Percentiles rank a stretch among this genome's conserved stretches.
Evolutionary conservation across 257 asterid species (phyloP).

Genomic region (Handroanthus guayacan): DNA sequence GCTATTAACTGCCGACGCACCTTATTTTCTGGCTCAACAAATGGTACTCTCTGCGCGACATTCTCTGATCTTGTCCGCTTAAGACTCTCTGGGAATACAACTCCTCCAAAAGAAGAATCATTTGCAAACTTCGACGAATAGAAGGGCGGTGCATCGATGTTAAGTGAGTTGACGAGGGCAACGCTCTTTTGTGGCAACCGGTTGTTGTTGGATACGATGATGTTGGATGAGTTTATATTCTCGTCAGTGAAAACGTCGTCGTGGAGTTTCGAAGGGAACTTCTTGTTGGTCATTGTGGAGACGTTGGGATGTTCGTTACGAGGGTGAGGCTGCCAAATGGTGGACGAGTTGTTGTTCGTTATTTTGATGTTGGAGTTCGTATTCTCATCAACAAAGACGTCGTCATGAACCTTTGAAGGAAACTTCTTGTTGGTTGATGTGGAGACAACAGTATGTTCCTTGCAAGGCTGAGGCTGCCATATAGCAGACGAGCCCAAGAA

Average conservation of each 20-base stretch:
- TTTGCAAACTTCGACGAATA: constrained; percentile 49
- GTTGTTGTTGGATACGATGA: constrained; percentile 19
- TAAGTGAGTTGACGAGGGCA: constrained; percentile 55
- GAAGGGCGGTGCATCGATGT: constrained; percentile 79
- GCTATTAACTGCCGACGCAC: constrained; percentile 52
- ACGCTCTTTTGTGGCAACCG: constrained; percentile 39
- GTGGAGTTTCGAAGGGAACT: background rate
- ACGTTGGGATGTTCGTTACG: constrained; percentile 57
- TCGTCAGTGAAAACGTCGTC: constrained; percentile 70
- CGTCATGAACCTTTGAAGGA: constrained; percentile 24
- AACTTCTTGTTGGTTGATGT: background rate
- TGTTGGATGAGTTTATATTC: constrained; percentile 52
- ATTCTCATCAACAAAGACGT: constrained; percentile 76
- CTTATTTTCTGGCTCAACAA: constrained; percentile 48
- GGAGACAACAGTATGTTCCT: constrained; percentile 44
- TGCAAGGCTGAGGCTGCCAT: constrained; percentile 99
- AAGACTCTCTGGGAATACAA: constrained; percentile 49
- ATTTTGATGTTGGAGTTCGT: constrained; percentile 43
- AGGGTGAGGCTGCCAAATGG: constrained; percentile 98
- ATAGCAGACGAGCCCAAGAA: constrained; percentile 87
- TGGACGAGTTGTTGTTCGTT: constrained; percentile 50
- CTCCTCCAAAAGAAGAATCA: constrained; percentile 4
- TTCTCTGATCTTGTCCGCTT: constrained; percentile 78
- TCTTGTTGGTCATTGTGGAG: constrained; percentile 6
- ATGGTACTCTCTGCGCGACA: constrained; percentile 39